phyloP scores from a whole-genome alignment of 352 stramenopile species.

The Plasmopara viticola region DNA sequence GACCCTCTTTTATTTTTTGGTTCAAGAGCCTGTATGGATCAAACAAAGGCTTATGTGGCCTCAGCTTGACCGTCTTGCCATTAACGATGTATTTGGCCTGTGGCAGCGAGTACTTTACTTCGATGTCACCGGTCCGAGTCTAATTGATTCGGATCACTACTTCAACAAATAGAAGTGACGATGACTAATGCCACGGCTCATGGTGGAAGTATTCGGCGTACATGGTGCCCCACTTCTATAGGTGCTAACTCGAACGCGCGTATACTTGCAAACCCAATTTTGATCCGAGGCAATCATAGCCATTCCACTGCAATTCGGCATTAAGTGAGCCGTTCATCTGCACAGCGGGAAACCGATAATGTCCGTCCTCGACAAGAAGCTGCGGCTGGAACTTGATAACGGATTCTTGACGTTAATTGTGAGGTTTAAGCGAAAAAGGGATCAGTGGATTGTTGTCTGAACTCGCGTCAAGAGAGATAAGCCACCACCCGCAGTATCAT shows the following conservation, averaged over 20 bases:
- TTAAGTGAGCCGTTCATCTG: neutral
- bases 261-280: neutral
- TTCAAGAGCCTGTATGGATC: neutral
- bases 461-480: neutral
- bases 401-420: neutral
- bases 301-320: neutral
- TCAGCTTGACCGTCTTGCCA: neutral
- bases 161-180: neutral
- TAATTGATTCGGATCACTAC: neutral
- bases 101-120: neutral
- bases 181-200: neutral
- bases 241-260: neutral
- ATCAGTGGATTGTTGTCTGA: neutral
- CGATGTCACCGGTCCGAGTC: neutral
- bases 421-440: neutral
- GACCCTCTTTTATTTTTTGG: neutral
- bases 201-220: neutral
- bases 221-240: neutral
- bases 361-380: neutral
- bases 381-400: neutral
- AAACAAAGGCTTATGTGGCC: neutral
- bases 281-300: neutral
- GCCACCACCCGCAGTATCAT: neutral
- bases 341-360: neutral
- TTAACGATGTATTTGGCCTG: neutral